Evolutionary conservation across 495 filamentous ascomycete species (phyloP), one percentile per base, ranked within the genome.

Genomic region (Cercophora samala): DNA sequence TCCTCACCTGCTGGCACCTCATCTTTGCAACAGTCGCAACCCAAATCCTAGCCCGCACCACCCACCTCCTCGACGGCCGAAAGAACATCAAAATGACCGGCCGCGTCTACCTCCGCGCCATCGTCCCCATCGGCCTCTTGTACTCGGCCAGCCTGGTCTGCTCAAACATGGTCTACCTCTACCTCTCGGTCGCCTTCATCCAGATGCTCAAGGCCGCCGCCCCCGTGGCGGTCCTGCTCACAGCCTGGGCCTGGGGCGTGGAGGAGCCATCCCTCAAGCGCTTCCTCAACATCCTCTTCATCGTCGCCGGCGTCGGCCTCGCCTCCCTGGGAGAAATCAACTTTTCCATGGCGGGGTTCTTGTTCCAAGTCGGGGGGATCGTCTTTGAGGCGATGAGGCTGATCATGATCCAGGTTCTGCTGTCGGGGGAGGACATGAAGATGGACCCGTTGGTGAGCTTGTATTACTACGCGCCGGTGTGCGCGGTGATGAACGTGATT

Each of bases 391-490:
- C 91, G 23, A 82, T 89, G 56, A 84, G 91, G n/a, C 78, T 95
- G 42, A 86, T 91, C 69, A 86, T 93, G 85, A 89, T 93, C 64
- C 87, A 94, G 77, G 83, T 86, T 2, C 77, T 95, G 62, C 81
- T 94, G 6, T 86, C 82, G 58, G 86, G 81, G 2, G 80, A 85
- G n/a, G 88, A 87, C 64, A 75, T 79, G 64, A 90, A 90, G 75
- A 93, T 95, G 91, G 91, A 94, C 69, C 90, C 91, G 23, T 82
- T 95, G 18, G 90, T 93, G 56, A 91, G 88, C 42, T 83, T 95
- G 26, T 95, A 95, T 80, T 95, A 94, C 77, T 93, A 89, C 70
- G 91, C 91, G 0, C 91, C 91, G 0, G 84, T 92, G 9, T 93
- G 90, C 75, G 89, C 90, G 5, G 66, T 85, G 58, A 89, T 92